phyloP scores from a whole-genome alignment of 2,329 filamentous ascomycete species.

The Fusarium neocosmosporiellum region DNA sequence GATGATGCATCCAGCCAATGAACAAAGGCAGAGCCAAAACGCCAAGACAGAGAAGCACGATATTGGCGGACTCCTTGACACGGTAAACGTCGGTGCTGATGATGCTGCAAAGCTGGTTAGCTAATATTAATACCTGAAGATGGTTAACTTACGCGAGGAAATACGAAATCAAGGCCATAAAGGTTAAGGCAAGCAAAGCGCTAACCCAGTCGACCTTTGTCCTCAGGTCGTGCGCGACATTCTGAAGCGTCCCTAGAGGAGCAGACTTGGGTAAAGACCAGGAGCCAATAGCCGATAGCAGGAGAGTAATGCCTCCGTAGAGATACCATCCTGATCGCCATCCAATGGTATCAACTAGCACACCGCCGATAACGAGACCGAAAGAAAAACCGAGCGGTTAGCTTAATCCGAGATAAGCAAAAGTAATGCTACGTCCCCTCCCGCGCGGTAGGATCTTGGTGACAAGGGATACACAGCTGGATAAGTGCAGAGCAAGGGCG shows the following conservation, averaged over 20 bases:
- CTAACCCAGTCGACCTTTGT: conserved; percentile 66
- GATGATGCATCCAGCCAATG: conserved; percentile 63
- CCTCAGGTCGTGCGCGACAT: conserved; percentile 33
- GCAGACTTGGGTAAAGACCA: conserved; percentile 49
- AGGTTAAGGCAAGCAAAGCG: conserved; percentile 57
- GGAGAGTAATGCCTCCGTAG: conserved; percentile 48
- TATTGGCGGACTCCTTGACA: conserved; percentile 56
- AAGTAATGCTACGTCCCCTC: conserved; percentile 52
- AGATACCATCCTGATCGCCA: conserved; percentile 62
- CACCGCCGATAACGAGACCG: conserved; percentile 61
- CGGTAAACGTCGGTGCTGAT: conserved; percentile 53
- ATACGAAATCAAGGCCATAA: conserved; percentile 62
- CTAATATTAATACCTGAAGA: too few species aligned
- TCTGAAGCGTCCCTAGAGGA: conserved; percentile 38
- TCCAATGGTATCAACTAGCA: conserved; percentile 58
- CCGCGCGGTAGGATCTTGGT: conserved; percentile 47
- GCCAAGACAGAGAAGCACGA: conserved; percentile 58
- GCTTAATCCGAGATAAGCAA: conserved; percentile 57
- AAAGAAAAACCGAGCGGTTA: conserved; percentile 62
- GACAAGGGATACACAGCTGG: conserved; percentile 51
- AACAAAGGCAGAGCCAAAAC: conserved; percentile 60
- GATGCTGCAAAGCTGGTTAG: conserved; percentile 32
- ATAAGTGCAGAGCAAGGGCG: conserved; percentile 49
- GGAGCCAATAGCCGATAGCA: conserved; percentile 49
- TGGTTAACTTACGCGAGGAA: conserved; percentile 66